Base-by-base conservation (phyloP, 1,139 yeast genomes). In the Pichia sp. region DNA sequence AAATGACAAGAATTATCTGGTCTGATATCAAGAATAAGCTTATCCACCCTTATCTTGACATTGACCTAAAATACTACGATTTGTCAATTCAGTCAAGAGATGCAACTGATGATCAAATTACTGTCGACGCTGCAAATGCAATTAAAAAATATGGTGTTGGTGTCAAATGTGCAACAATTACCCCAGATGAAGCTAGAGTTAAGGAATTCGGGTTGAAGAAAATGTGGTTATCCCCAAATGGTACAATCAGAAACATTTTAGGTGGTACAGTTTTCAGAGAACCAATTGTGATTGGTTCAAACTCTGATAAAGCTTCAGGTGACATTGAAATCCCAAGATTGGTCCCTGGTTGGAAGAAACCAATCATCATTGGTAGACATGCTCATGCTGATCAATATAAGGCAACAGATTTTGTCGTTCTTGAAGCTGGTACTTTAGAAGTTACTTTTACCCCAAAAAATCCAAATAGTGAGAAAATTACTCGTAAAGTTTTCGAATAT, bases 161-260 rank as follows among this genome's bases (percentile, higher is more conserved):
- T 46, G 83, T 89, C 57, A 89, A 89, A 69, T 89, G 97, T 69
- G 97, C 97, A 39, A 89, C 97, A 43, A 89, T 89, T 63, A 89
- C 97, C n/a, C 97, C 97, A 8, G 97, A 89, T 62, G 97, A 89
- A 69, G 89, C 84, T 34, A 78, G 97, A 56, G 96, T 89, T 42
- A 68, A 84, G 64, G 97, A 89, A 67, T 89, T 86, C 63, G 68
- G 73, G 48, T 75, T 89, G 64, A 88, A 88, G 68, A 82, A 88
- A 65, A 89, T 89, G 97, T 89, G 96, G 96, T 74, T 84, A 43
- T 85, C 96, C 20, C 97, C 97, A 52, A 89, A 89, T 65, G 97
- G 97, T 53, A 89, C 97, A 36, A 84, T 89, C 61, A 79, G 97
- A 66, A 89, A 89, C 67, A 82, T 89, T 52, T 72, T 89, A 51